Conservation (phyloP, 2,329 filamentous ascomycete genomes). For the Alternaria burnsii region DNA sequence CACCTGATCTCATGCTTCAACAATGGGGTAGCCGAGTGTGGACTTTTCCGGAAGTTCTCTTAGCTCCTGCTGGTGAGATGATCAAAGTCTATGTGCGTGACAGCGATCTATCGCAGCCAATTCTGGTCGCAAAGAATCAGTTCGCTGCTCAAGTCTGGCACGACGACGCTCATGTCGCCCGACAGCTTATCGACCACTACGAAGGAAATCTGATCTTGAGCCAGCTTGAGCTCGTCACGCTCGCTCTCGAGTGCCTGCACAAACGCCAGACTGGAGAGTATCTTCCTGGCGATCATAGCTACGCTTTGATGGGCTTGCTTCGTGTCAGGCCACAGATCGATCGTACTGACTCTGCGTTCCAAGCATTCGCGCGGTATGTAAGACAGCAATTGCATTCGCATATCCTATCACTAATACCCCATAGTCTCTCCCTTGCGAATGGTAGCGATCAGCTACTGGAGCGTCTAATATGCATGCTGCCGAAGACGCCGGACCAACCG, state of each 20-base stretch:
- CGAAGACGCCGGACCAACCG: conserved; percentile 41
- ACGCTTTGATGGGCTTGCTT: conserved; percentile 59
- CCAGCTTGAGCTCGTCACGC: conserved; percentile 53
- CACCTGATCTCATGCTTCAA: conserved; percentile 45
- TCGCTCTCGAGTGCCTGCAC: conserved; percentile 54
- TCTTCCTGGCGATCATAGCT: conserved; percentile 54
- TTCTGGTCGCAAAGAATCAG: conserved; percentile 51
- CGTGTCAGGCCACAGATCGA: conserved; percentile 53
- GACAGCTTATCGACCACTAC: conserved; percentile 58
- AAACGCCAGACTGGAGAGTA: conserved; percentile 50
- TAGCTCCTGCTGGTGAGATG: conserved; percentile 39
- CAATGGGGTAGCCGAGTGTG: conserved; percentile 58
- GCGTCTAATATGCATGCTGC: conserved; percentile 56
- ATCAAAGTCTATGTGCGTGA: conserved; percentile 48
- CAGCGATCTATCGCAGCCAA: conserved; percentile 29
- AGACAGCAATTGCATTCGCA: rapidly evolving
- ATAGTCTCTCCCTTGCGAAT: conserved; percentile 56
- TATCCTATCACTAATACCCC: not conserved
- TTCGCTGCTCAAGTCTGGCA: conserved; percentile 54
- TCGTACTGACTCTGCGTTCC: conserved; percentile 54
- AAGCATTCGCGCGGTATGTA: conserved; percentile 55
- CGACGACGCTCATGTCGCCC: conserved; percentile 48
- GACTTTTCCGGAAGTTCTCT: conserved; percentile 57
- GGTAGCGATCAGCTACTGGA: conserved; percentile 57
- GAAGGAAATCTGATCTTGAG: conserved; percentile 54